A percentile compares a stretch with the other conserved stretches of the same genome.
Evolutionary conservation across 1,284 basidiomycete genomes (phyloP).

Genomic region (Ceratobasidium sp.): DNA sequence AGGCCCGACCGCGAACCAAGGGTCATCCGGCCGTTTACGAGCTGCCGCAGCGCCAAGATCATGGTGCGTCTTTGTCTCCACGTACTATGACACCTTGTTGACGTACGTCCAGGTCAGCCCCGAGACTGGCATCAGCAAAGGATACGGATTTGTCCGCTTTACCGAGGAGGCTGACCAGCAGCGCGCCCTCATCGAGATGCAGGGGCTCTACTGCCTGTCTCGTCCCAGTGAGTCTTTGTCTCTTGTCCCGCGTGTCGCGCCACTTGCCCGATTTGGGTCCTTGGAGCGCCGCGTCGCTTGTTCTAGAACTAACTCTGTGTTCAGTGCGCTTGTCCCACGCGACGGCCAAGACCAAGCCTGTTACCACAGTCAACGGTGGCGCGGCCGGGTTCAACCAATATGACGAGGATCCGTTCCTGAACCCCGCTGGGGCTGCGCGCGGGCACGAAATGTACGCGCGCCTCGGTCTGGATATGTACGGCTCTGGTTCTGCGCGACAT

Average conservation of each 20-base stretch:
- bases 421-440: constrained; percentile 6
- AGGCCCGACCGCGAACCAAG: constrained; percentile 78
- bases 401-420: constrained; percentile 33
- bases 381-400: not conserved
- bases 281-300: constrained; percentile 14
- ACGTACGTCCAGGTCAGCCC: constrained; percentile 57
- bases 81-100: not conserved
- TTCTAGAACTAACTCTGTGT: constrained; percentile 45
- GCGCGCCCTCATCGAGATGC: constrained; percentile 90
- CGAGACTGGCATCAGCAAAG: constrained; percentile 86
- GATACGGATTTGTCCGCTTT: constrained; percentile 92
- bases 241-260: constrained; percentile 11
- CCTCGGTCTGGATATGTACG: not conserved
- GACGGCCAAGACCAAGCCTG: constrained; percentile 84
- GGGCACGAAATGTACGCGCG: constrained; percentile 35
- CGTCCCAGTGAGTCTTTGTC: constrained; percentile 75
- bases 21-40: constrained; percentile 86
- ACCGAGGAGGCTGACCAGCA: constrained; percentile 89
- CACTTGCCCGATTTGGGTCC: constrained; percentile 35
- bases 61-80: constrained; percentile 74
- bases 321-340: constrained; percentile 89
- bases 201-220: constrained; percentile 86
- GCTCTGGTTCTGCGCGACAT: not conserved
- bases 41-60: constrained; percentile 93
- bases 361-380: constrained; percentile 5